Conservation (phyloP, 2,329 filamentous ascomycete species). For the Diaporthe vaccinii region DNA sequence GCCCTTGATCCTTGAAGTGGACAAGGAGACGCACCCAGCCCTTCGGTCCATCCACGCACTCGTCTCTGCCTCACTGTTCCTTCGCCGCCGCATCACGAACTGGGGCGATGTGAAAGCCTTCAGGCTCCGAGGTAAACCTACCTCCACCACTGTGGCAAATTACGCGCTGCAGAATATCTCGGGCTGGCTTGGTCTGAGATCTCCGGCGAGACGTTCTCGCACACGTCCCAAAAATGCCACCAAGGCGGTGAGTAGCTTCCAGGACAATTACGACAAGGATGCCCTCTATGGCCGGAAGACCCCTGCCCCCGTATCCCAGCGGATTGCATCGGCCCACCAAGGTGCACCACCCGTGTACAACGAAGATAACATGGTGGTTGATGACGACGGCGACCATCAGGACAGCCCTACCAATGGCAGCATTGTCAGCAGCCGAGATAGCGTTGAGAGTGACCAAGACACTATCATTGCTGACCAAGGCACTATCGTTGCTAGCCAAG, state of each 20-base stretch:
- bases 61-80: not conserved
- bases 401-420: no score
- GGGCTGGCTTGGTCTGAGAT: constrained; percentile 6
- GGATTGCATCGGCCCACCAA: not conserved
- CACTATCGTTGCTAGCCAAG: no score
- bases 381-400: not conserved
- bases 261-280: not conserved
- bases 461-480: not conserved
- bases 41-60: not conserved
- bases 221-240: not conserved
- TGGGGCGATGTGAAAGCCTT: constrained; percentile 5
- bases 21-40: not conserved
- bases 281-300: not conserved
- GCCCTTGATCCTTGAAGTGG: not conserved
- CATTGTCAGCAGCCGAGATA: not conserved
- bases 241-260: not conserved
- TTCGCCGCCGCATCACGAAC: not conserved
- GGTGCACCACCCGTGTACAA: not conserved
- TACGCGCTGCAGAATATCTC: not conserved
- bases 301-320: not conserved
- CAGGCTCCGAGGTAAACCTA: not conserved
- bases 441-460: not conserved
- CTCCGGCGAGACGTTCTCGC: not conserved
- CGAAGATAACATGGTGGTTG: not conserved
- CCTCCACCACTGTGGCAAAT: not conserved